Evolutionary conservation across 2,329 filamentous ascomycete species (phyloP).

Genomic region (Curvularia hawaiiensis): DNA sequence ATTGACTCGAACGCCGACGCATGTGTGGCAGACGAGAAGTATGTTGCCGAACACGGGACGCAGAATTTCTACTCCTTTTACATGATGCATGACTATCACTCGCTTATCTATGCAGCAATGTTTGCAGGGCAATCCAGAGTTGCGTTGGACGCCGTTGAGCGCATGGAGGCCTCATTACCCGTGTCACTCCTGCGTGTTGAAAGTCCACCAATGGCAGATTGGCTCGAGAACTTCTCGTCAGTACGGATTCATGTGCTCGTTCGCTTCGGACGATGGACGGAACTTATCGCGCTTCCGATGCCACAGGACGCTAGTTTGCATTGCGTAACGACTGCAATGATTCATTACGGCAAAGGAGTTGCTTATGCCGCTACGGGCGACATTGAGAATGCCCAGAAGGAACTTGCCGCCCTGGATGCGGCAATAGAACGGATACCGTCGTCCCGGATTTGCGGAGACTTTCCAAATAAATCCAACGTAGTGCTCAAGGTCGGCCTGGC

Average conservation of each 20-base stretch:
- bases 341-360: constrained; percentile 70
- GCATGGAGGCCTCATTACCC: constrained; percentile 67
- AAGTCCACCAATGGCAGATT: constrained; percentile 76
- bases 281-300: constrained; percentile 62
- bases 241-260: constrained; percentile 73
- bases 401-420: constrained; percentile 58
- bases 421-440: constrained; percentile 60
- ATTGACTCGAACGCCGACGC: constrained; percentile 71
- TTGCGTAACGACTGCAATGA: constrained; percentile 71
- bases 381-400: constrained; percentile 59
- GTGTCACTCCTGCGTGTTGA: constrained; percentile 67
- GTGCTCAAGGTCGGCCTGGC: constrained; percentile 64
- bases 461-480: constrained; percentile 69
- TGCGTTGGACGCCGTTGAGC: constrained; percentile 64
- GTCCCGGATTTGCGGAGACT: constrained; percentile 64
- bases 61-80: constrained; percentile 80
- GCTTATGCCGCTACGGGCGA: constrained; percentile 65
- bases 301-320: constrained; percentile 67
- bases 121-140: constrained; percentile 69
- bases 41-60: constrained; percentile 62
- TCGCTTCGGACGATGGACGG: constrained; percentile 74
- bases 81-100: constrained; percentile 75
- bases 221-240: constrained; percentile 72
- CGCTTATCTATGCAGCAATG: constrained; percentile 78
- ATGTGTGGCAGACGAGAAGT: constrained; percentile 71